These are phyloP conservation scores for Cystofilobasidium macerans DNA, from an alignment of 768 basidiomycete species.

Conservation along the genomic window DNA sequence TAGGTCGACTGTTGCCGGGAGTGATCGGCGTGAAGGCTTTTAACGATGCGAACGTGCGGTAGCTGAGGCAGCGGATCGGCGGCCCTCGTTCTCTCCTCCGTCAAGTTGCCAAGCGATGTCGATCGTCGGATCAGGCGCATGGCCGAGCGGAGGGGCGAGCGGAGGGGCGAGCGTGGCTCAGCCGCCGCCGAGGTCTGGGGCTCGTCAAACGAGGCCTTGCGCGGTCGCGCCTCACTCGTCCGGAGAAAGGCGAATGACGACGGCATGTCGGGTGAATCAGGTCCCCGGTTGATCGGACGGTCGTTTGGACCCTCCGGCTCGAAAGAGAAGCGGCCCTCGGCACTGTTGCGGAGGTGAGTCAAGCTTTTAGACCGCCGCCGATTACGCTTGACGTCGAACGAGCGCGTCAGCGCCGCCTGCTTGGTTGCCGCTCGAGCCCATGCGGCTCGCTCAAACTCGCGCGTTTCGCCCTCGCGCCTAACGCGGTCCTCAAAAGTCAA, in stretches of 20 bases:
- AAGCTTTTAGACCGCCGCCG: neutral
- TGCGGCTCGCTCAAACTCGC: neutral
- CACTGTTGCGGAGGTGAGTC: neutral
- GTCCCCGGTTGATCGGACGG: neutral
- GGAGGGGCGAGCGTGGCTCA: neutral
- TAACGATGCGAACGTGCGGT: neutral
- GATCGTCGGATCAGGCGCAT: neutral
- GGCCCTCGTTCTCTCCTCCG: no score
- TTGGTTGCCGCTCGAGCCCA: neutral
- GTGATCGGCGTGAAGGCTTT: no score
- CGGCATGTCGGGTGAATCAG: neutral
- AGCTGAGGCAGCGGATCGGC: neutral
- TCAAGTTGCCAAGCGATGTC: neutral
- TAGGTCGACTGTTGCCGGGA: no score
- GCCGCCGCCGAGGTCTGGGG: neutral
- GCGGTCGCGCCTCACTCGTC: neutral
- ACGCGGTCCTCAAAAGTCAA: neutral
- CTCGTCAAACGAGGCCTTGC: neutral
- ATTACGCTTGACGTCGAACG: neutral
- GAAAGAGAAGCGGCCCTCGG: no score
- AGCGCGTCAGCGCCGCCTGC: neutral
- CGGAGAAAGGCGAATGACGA: neutral
- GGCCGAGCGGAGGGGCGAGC: neutral
- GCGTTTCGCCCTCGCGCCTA: neutral
- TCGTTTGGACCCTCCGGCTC: no score